These are phyloP conservation scores for Thuidium tamariscinum DNA, from an alignment of 225 moss, liverwort and hornwort species.

Conservation along the genomic window DNA sequence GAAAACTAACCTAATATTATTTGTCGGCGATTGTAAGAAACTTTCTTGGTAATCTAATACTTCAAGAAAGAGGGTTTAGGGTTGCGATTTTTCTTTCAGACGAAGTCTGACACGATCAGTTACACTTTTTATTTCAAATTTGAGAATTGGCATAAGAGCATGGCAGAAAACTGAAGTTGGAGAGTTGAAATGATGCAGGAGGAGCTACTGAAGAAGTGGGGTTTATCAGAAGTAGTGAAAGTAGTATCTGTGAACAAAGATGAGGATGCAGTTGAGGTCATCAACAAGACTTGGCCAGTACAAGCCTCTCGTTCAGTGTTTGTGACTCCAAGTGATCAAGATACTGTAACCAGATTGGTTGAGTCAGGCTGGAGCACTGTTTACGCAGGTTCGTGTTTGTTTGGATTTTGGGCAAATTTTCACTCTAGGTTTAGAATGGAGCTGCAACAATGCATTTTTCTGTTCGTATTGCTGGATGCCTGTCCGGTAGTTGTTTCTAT, in stretches of 20 bases:
- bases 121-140: not conserved
- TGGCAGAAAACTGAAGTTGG: not conserved
- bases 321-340: constrained; percentile 9
- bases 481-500: not conserved
- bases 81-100: not conserved
- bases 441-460: not conserved
- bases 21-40: not conserved
- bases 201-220: constrained; percentile 30
- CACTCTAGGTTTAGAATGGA: not conserved
- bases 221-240: constrained; percentile 28
- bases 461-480: not conserved
- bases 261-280: constrained; percentile 16
- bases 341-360: constrained; percentile 2
- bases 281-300: constrained; percentile 31
- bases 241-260: constrained; percentile 3
- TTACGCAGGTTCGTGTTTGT: not conserved
- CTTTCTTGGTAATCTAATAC: not conserved
- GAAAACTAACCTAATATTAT: not conserved
- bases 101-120: not conserved
- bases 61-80: not conserved
- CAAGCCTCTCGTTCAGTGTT: constrained; percentile 29
- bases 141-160: not conserved
- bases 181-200: constrained; percentile 20
- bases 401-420: not conserved
- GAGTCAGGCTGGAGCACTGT: constrained; percentile 34